Evolutionary conservation across 2,329 filamentous ascomycete genomes (phyloP).

Genomic region (Fusarium kyushuense): DNA sequence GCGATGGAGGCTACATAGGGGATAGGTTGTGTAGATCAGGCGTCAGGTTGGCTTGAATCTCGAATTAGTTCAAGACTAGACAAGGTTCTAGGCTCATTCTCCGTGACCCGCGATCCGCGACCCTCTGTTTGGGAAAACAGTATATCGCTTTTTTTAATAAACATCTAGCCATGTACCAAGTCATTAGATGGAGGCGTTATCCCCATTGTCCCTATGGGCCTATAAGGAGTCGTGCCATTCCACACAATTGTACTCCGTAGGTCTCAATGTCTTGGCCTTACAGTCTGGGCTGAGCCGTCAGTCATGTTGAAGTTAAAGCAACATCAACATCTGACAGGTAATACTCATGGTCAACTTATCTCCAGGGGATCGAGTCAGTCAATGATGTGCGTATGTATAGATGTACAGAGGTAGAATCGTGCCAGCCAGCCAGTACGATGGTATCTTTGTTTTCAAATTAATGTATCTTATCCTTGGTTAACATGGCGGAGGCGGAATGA

Average conservation of each 20-base stretch:
- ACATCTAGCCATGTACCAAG: too few species aligned
- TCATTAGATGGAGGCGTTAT: too few species aligned
- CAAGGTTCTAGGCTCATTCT: neutral
- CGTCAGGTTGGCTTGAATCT: neutral
- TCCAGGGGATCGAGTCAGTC: neutral
- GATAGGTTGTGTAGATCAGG: neutral
- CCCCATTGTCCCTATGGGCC: neutral
- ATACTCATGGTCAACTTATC: neutral
- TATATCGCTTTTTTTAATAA: neutral
- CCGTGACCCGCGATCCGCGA: neutral
- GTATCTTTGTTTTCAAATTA: neutral
- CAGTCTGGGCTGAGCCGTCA: neutral
- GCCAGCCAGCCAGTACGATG: too few species aligned
- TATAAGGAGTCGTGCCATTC: neutral
- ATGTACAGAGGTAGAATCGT: neutral
- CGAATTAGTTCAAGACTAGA: neutral
- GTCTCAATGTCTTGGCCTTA: neutral
- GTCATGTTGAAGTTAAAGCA: neutral
- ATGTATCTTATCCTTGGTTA: neutral
- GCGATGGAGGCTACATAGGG: neutral
- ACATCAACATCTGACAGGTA: neutral
- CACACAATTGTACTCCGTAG: neutral
- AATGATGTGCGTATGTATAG: neutral
- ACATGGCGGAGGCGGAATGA: neutral
- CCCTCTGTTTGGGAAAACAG: neutral